These are phyloP conservation scores for Thielaviopsis musarum DNA, from an alignment of 2,329 filamentous ascomycete genomes.

Conservation along the genomic window DNA sequence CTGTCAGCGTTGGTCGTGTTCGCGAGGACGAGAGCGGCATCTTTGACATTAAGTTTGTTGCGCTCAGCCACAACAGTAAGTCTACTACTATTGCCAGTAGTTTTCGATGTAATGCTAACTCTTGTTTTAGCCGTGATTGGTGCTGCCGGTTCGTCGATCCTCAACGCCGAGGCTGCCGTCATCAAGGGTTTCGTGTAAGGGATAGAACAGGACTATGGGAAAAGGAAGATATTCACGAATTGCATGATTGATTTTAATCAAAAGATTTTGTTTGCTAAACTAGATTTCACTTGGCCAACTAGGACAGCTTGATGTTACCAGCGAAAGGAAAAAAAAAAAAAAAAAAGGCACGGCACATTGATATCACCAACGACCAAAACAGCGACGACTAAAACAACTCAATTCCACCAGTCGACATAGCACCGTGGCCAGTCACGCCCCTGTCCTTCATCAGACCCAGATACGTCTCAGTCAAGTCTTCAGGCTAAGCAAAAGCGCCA, in stretches of 20 bases:
- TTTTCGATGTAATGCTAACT: slow-evolving; percentile 20
- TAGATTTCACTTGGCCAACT: not conserved
- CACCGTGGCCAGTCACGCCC: no score
- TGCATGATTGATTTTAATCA: not conserved
- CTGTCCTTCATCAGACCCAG: no score
- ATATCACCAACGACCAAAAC: no score
- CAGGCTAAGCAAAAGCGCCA: no score
- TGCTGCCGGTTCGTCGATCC: slow-evolving; percentile 85
- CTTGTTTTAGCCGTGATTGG: slow-evolving; percentile 61
- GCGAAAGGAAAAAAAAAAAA: not conserved
- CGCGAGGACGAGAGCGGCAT: slow-evolving; percentile 74
- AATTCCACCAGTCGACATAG: no score
- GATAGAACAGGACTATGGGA: not conserved
- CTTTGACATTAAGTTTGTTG: slow-evolving; percentile 91
- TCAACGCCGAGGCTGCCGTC: slow-evolving; percentile 85
- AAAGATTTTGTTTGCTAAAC: not conserved
- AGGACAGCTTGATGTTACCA: not conserved
- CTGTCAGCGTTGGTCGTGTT: slow-evolving; percentile 77
- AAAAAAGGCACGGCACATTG: no score
- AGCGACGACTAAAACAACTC: not conserved
- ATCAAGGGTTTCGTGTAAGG: slow-evolving; percentile 66
- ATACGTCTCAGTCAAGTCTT: no score
- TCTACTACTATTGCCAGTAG: slow-evolving; percentile 12
- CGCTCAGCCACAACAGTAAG: slow-evolving; percentile 64
- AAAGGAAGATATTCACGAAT: not conserved